phyloP scores from a whole-genome alignment of 2,329 filamentous ascomycete species.

The Calonectria leucothoes region DNA sequence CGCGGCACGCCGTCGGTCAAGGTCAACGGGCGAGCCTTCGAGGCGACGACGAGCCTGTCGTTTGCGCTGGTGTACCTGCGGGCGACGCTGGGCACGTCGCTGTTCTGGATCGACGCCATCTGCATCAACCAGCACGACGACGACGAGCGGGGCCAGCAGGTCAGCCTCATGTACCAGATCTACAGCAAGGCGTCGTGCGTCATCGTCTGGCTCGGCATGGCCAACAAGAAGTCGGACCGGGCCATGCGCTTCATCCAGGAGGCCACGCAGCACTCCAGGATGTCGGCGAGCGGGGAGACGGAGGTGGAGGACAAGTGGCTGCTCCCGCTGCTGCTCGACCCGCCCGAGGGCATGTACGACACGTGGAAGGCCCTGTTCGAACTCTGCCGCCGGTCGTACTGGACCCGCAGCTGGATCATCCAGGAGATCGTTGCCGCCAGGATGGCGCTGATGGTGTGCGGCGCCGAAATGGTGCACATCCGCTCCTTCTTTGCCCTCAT shows the following conservation, averaged over 20 bases:
- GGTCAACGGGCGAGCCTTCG: not conserved
- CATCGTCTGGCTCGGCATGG: not conserved
- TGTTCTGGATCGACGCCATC: constrained; percentile 4
- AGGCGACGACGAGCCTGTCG: not conserved
- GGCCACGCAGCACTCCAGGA: not conserved
- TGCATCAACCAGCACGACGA: not conserved
- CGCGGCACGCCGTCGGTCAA: not conserved
- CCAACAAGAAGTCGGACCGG: not conserved
- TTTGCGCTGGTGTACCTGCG: not conserved
- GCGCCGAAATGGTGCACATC: not conserved
- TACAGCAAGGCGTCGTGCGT: not conserved
- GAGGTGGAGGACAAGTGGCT: not conserved
- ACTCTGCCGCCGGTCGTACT: not conserved
- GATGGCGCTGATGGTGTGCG: not conserved
- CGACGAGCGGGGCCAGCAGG: not conserved
- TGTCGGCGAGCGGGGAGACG: not conserved
- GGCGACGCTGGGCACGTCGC: not conserved
- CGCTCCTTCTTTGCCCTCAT: not conserved
- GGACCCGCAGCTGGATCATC: not conserved
- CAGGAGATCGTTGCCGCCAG: not conserved
- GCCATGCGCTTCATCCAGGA: not conserved
- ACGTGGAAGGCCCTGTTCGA: not conserved
- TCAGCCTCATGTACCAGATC: not conserved
- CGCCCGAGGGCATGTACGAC: not conserved
- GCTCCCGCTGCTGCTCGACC: not conserved